phyloP scores from a whole-genome alignment of 192 early-diverging fungal genomes.

The Phycomyces nitens region DNA sequence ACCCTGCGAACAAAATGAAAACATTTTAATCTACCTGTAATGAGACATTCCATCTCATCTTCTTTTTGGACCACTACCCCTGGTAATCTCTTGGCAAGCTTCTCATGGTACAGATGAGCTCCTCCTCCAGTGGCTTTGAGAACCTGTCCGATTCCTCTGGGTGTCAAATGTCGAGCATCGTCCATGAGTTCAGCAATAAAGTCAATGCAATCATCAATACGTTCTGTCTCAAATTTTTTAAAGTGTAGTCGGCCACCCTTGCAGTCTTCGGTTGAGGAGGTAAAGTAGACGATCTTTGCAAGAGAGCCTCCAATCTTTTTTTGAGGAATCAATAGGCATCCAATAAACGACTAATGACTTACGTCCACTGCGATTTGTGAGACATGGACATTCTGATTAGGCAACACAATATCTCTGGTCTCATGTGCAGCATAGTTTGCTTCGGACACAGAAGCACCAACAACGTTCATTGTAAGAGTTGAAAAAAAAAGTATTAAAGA shows the following conservation, averaged over 20 bases:
- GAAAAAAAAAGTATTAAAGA: no score
- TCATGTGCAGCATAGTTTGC: conserved; percentile 45
- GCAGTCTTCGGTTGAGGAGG: conserved; percentile 31
- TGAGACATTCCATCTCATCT: conserved; percentile 92
- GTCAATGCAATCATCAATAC: conserved; percentile 83
- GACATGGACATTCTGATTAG: conserved; percentile 79
- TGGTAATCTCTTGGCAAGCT: conserved; percentile 37
- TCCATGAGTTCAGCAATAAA: conserved; percentile 70
- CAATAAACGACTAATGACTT: conserved; percentile 24
- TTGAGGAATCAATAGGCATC: neutral
- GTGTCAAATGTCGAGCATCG: conserved; percentile 29
- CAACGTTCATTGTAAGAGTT: conserved; percentile 39
- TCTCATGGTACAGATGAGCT: conserved; percentile 71
- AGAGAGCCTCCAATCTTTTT: conserved; percentile 67
- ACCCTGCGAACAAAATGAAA: neutral
- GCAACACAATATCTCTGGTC: conserved; percentile 80
- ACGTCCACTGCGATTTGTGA: conserved; percentile 91
- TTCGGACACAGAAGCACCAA: conserved; percentile 52
- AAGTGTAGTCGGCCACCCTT: conserved; percentile 90
- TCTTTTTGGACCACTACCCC: conserved; percentile 77
- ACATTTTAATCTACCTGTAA: conserved; percentile 47
- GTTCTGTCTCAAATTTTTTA: conserved; percentile 89
- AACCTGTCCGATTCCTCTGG: conserved; percentile 43
- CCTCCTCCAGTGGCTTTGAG: conserved; percentile 89
- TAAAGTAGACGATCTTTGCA: conserved; percentile 74